Base-by-base conservation (phyloP, 192 early-diverging fungal species). In the Mortierella hygrophila region DNA sequence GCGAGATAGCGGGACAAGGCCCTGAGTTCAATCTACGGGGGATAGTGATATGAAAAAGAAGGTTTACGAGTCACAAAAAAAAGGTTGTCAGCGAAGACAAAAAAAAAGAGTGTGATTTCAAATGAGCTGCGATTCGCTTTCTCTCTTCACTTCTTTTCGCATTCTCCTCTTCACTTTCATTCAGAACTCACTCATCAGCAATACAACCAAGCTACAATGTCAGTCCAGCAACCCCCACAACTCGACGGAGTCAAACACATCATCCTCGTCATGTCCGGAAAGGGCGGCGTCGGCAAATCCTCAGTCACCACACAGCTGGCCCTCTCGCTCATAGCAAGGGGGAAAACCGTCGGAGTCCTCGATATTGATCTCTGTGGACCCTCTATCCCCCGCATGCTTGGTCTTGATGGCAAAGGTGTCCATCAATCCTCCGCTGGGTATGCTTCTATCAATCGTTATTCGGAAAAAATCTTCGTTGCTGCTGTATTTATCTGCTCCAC, bases 291-390 rank as follows among this genome's bases (percentile, higher is more conserved):
- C 9, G 98, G 98, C 57, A 99, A 99, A 87, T 95, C 94, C 18
- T 98, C 98, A 10, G 94, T 97, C 41, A 93, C 98, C 20, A 95
- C 96, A 13, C 95, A 98, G 79, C 93, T 99, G 15, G 94, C 96
- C 11, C 88, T 96, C 10, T 90, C 93, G 38, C 82, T 97, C 20
- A 91, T 90, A 9, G 83, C 91, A 68, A 87, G 89, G 73, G 94
- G 94, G 44, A 90, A 90, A 81, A 91, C 91, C 65, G 97, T 99
- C 8, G 99, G 98, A 20, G 90, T 98, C 0, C 89, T 99, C 73
- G 99, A 99, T 89, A 95, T 99, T 87, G 99, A 99, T 88, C 93
- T 99, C n/a, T 97, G 95, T 60, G 99, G 99, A 5, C 99, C 99
- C 4, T 97, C 96, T 54, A 94, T 99, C 74, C 98, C 99, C 60